These are phyloP conservation scores for Neofusicoccum kwambonambiense DNA, from an alignment of 2,329 filamentous ascomycete genomes.

Conservation along the genomic window DNA sequence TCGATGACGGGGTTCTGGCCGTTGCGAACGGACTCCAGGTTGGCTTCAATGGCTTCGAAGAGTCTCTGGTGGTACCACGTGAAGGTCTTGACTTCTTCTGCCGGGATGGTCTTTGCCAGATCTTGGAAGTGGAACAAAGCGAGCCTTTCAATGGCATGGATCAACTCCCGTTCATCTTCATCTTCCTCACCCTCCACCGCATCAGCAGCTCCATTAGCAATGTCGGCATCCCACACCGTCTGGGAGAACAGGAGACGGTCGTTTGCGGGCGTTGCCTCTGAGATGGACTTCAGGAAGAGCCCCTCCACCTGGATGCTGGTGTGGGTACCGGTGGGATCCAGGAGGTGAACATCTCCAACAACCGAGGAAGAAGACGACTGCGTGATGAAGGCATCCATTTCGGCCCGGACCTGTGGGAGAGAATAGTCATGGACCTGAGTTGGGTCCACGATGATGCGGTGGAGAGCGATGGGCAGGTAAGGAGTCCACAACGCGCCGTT, in stretches of 20 bases:
- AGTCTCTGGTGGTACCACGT: background rate
- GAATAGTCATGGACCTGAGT: background rate
- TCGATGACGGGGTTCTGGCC: background rate
- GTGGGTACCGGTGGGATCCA: background rate
- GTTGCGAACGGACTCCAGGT: background rate
- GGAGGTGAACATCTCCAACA: background rate
- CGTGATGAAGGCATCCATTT: background rate
- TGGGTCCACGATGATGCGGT: slow-evolving; percentile 26
- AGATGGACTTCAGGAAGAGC: background rate
- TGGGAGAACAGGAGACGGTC: background rate
- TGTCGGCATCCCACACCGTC: background rate
- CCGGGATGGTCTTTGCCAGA: background rate
- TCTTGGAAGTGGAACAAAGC: background rate
- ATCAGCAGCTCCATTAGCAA: background rate
- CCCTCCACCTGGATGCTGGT: background rate
- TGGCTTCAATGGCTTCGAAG: background rate
- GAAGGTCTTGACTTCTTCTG: background rate
- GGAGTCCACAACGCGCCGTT: slow-evolving; percentile 28
- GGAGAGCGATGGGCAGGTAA: slow-evolving; percentile 26
- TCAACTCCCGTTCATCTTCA: background rate
- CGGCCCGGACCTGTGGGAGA: background rate
- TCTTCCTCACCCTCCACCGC: background rate
- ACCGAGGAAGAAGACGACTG: background rate
- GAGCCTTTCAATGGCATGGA: background rate
- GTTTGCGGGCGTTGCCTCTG: background rate